Base-by-base conservation (phyloP, 441 rosid species). In the Manihot esculenta region DNA sequence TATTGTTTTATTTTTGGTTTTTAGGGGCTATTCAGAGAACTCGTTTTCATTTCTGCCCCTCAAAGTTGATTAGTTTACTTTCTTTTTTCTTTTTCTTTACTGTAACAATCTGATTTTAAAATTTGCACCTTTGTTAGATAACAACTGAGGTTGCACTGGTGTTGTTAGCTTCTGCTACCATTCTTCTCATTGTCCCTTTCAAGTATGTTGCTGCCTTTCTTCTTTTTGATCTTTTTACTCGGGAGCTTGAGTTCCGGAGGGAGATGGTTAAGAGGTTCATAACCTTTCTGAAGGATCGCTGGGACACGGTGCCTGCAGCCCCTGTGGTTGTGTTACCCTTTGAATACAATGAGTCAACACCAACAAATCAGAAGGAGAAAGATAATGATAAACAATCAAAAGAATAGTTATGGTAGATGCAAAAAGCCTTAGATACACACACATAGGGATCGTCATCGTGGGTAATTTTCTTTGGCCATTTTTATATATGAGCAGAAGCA, bases 271-370 rank as follows among this genome's bases (percentile, higher is more conserved):
- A 71, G 66, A 89, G 71, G 80, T 88, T 94, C 74, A 79, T 63
- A 53, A 82, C 79, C 58, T 51, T 88, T 12, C 41, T 94, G 65
- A 88, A 79, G 82, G 98, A 95, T 70, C 94, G 98, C 17, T 94
- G 99, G 98, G 84, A 84, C 54, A 89, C 87, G 35, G 78, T 95
- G 72, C 98, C 97, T 61, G 98, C 98, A 1, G 82, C 97, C 21
- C 93, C 93, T 4, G 98, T 95, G 10, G 73, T 81, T 18, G 99
- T 92, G 12, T 83, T 92, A 73, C 98, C 98, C 4, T 85, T 74
- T 68, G 89, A 84, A 72, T 82, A 67, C 61, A 76, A 81, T 13
- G 90, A 83, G 35, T 80, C 88, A 18, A 73, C 72, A 65, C 64
- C 86, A 30, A 63, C 75, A 58, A 70, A 72, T 30, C 79, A 80